Evolutionary conservation across 1,139 yeast species (phyloP), one percentile per base, ranked within the genome.

Genomic region (Candida sp.): DNA sequence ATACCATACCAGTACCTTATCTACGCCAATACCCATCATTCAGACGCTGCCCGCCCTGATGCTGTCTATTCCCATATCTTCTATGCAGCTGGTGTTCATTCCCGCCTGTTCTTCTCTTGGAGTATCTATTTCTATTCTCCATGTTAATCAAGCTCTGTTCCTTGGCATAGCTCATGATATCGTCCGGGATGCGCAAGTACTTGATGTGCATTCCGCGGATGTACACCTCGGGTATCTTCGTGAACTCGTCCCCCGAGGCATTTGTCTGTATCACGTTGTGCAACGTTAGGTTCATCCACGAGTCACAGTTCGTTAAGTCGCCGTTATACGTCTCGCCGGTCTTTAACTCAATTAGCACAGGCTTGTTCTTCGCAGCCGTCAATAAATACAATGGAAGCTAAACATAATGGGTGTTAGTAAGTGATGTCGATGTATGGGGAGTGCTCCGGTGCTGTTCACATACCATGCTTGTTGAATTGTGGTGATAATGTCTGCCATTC

Each of bases 251-350:
- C 12, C 91, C 96, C 58, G 82, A 80, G 64, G 87, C 77, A 54
- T 85, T 84, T 12, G 90, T 84, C 65, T 88, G 93, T 48, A 86
- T 83, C 25, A 89, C 98, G 58, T 92, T 86, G 42, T 78, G 78
- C 51, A 96, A 77, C 1, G 97, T 90, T 60, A 96, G 77, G 67
- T 94, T 94, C 99, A 96, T 96, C 93, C 96, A 91, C 39, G 91
- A 86, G 67, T 96, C 99, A 62, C 97, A 92, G 63, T 90, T 89
- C 53, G 86, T 83, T 56, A 96, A 78, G 54, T 83, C 84, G 39
- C 99, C 99, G 63, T 88, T 90, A 53, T 92, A 78, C 11, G 96
- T 86, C 64, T 91, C 98, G 33, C 98, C 98, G 51, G 88, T 87
- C 69, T 96, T 96, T 67, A 96, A 83, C 70, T 94, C 99, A 51